Evolutionary conservation across 148 eudicot species (phyloP).

Genomic region (Rhododendron vialii): DNA sequence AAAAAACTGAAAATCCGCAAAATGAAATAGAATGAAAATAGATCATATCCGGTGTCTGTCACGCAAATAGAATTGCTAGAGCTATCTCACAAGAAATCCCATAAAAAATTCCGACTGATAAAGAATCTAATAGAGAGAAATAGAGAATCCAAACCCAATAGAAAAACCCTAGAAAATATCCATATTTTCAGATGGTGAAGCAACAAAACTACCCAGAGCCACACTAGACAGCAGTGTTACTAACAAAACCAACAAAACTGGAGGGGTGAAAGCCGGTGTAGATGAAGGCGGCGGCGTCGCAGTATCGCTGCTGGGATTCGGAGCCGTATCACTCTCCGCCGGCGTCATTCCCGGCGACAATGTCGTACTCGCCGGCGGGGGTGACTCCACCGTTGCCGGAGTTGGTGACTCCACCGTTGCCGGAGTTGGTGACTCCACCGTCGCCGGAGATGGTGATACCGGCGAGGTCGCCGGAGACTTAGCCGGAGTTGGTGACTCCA

Average conservation of each 20-base stretch:
- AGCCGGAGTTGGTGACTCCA: background rate
- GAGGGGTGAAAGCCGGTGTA: background rate
- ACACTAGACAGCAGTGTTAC: background rate
- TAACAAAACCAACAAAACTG: background rate
- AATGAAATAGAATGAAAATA: background rate
- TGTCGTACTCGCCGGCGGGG: background rate
- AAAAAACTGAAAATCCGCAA: background rate
- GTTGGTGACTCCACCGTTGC: background rate
- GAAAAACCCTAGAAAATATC: background rate
- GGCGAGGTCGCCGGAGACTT: background rate
- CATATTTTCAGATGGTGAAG: background rate
- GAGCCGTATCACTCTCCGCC: background rate
- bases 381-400: background rate
- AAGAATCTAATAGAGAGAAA: no score
- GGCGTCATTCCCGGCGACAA: background rate
- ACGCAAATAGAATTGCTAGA: background rate
- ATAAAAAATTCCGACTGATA: no score
- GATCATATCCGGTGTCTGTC: background rate
- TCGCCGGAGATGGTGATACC: background rate
- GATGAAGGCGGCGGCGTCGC: background rate
- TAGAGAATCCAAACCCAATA: background rate
- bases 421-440: no score
- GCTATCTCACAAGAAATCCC: background rate
- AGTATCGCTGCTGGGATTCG: background rate
- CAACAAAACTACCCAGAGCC: background rate